Evolutionary conservation across 352 stramenopile genomes (phyloP).

Genomic region (Pseudoperonospora humuli): DNA sequence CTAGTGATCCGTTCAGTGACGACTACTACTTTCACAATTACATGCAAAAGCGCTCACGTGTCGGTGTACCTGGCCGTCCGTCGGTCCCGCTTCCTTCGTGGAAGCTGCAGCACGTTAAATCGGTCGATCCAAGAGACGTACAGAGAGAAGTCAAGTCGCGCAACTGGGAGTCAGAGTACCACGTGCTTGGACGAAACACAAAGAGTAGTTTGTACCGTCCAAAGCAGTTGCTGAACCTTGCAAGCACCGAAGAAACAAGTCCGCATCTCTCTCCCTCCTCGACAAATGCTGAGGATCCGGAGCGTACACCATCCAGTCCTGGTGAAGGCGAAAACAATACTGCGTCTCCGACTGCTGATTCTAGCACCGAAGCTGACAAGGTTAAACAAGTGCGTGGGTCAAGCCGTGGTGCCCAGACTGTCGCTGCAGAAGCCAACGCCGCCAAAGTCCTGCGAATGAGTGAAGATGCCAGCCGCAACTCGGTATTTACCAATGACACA

Average conservation of each 20-base stretch:
- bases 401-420: conserved; percentile 19
- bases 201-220: conserved; percentile 75
- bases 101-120: conserved; percentile 82
- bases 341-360: conserved; percentile 12
- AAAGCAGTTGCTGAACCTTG: conserved; percentile 56
- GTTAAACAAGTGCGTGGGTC: conserved; percentile 14
- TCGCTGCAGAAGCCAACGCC: conserved; percentile 18
- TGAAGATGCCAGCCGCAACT: conserved; percentile 31
- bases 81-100: conserved; percentile 62
- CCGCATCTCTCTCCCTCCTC: conserved; percentile 6
- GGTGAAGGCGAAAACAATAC: conserved; percentile 6
- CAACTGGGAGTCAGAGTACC: conserved; percentile 63
- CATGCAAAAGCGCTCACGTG: conserved; percentile 61
- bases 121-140: conserved; percentile 47
- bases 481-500: conserved; percentile 67
- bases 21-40: conserved; percentile 87
- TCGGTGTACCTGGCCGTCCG: conserved; percentile 20
- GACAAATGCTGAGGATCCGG: conserved; percentile 13
- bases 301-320: conserved; percentile 14
- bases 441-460: conserved; percentile 56
- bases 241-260: conserved; percentile 6
- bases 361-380: conserved; percentile 22
- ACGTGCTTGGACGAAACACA: conserved; percentile 70
- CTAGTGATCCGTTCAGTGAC: conserved; percentile 83
- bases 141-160: conserved; percentile 60